These are phyloP conservation scores for Colletotrichum viniferum DNA, from an alignment of 2,329 filamentous ascomycete genomes.

Conservation along the genomic window DNA sequence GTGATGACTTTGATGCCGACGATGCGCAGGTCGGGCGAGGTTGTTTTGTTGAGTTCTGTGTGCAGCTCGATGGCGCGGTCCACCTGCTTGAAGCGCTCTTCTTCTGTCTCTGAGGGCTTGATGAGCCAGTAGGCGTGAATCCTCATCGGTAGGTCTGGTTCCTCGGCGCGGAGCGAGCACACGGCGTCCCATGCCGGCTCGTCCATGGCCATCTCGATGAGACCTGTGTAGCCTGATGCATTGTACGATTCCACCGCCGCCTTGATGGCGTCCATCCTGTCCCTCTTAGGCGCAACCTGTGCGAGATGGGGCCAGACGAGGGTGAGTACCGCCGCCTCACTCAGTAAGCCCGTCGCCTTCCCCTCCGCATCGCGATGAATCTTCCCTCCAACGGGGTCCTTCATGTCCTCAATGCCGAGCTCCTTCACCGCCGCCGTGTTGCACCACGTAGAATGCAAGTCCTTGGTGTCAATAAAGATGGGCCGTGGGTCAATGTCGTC, in stretches of 20 bases:
- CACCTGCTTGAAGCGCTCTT: slow-evolving; percentile 50
- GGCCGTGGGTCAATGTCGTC: slow-evolving; percentile 59
- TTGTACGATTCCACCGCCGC: slow-evolving; percentile 56
- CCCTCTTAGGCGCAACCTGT: slow-evolving; percentile 47
- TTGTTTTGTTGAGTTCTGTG: slow-evolving; percentile 34
- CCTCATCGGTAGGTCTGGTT: slow-evolving; percentile 44
- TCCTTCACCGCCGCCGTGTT: slow-evolving; percentile 55
- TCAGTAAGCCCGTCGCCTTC: slow-evolving; percentile 53
- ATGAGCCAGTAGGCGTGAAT: slow-evolving; percentile 64
- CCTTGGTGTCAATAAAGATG: slow-evolving; percentile 62
- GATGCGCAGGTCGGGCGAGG: slow-evolving; percentile 43
- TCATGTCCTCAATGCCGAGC: slow-evolving; percentile 47
- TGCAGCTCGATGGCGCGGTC: slow-evolving; percentile 52
- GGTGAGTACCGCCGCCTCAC: slow-evolving; percentile 55
- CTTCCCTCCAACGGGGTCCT: slow-evolving; percentile 54
- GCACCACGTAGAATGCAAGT: slow-evolving; percentile 62
- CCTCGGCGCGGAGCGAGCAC: slow-evolving; percentile 44
- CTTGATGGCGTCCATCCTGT: slow-evolving; percentile 51
- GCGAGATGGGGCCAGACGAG: slow-evolving; percentile 62
- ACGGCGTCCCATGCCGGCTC: slow-evolving; percentile 59
- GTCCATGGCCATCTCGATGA: slow-evolving; percentile 67
- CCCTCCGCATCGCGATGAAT: slow-evolving; percentile 55
- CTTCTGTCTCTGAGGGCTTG: slow-evolving; percentile 46
- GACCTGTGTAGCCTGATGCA: slow-evolving; percentile 57
- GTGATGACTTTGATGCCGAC: slow-evolving; percentile 64